Evolutionary conservation across 176 grass and related monocot genomes (phyloP).

Genomic region (Panicum miliaceum): DNA sequence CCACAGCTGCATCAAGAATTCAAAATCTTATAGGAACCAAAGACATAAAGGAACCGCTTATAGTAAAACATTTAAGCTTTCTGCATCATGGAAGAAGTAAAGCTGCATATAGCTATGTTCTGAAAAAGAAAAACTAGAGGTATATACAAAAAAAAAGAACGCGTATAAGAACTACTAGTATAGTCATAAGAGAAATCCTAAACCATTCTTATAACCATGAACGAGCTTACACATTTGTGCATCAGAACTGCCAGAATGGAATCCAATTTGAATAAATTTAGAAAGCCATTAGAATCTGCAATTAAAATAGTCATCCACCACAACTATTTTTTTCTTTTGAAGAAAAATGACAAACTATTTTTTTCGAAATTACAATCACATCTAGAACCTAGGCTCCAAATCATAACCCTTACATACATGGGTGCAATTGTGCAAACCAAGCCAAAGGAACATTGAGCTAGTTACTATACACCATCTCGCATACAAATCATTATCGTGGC

Average conservation of each 20-base stretch:
- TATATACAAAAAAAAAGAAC: not conserved
- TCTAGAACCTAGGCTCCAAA: not conserved
- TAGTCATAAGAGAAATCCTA: not conserved
- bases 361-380: not conserved
- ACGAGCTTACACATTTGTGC: not conserved
- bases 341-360: not conserved
- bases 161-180: not conserved
- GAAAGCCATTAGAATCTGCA: not conserved
- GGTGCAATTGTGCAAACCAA: not conserved
- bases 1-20: slow-evolving; percentile 70
- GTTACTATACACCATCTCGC: not conserved
- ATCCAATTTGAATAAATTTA: not conserved
- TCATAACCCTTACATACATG: not conserved
- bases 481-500: not conserved
- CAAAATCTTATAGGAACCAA: slow-evolving; percentile 27
- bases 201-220: not conserved
- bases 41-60: not conserved
- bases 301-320: too few species aligned
- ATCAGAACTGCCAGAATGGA: not conserved
- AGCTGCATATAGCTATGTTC: not conserved
- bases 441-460: not conserved
- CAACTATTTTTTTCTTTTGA: too few species aligned
- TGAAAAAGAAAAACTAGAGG: not conserved
- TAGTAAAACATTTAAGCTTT: not conserved
- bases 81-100: not conserved